A percentile compares a stretch with the other conserved stretches of the same genome.
Evolutionary conservation across 176 grass and related monocot genomes (phyloP).

Genomic region (Melocanna baccifera): DNA sequence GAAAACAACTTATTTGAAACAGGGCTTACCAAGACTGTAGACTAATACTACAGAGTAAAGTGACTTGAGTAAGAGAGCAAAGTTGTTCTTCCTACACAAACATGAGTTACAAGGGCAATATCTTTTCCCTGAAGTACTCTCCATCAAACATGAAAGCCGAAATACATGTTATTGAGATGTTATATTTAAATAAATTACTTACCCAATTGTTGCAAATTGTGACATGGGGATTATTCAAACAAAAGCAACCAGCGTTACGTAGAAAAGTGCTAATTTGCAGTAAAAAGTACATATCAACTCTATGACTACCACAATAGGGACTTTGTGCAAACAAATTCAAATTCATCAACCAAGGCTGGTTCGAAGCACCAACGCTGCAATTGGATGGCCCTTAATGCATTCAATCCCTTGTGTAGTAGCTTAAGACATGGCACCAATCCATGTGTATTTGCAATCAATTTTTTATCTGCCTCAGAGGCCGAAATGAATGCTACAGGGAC

Average conservation of each 20-base stretch:
- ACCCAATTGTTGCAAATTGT: neutral
- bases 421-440: neutral
- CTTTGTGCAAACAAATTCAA: neutral
- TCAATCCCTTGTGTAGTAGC: neutral
- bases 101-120: neutral
- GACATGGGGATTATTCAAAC: neutral
- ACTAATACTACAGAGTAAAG: constrained; percentile 5
- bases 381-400: neutral
- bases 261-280: neutral
- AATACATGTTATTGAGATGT: neutral
- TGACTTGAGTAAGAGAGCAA: neutral
- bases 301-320: neutral
- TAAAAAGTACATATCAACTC: neutral
- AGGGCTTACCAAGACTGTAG: neutral
- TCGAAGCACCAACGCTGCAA: neutral
- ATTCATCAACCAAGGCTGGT: neutral
- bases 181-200: neutral
- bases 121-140: neutral
- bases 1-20: neutral
- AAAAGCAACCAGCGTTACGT: neutral
- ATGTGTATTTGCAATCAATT: neutral
- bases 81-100: neutral
- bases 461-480: neutral
- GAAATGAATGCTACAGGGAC: neutral
- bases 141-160: neutral